Base-by-base conservation (phyloP, 768 basidiomycete species). In the Leucocoprinus leucothites region DNA sequence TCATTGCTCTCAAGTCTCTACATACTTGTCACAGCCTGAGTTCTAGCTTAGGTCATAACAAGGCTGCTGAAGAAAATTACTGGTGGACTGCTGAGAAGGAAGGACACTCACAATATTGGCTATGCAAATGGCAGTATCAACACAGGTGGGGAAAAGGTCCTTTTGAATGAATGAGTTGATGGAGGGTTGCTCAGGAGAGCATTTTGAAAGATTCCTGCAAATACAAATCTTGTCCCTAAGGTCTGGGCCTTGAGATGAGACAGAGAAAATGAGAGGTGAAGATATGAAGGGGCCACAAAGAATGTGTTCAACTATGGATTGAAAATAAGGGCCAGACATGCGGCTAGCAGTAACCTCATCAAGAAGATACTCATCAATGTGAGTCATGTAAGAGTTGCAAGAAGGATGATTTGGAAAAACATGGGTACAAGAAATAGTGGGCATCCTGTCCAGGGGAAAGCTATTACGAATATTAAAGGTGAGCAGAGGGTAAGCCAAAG, bases 361-460 rank as follows among this genome's bases (percentile, higher is more conserved):
- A 0, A 36, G 14, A 1, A 67, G 51, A 25, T 67, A 68, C 0
- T 41, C 41, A 4, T 62, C 34, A 7, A 72, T 57, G 0, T 49
- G 58, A 1, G 57, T 53, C 6, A 9, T 5, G 41, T 64, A 38
- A 2, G 57, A 52, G 0, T 22, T 1, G 31, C 54, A 44, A 0
- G 62, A 65, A 0, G 58, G 53, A 41, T 65, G 59, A 40, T 69
- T 65, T 0, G 49, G 51, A 13, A 69, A 47, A n/a, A 69, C 65
- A 35, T 63, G 51, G 1, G 64, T 58, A 1, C 46, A 6, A 3
- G 18, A 8, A 26, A 65, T 55, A 9, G 18, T 2, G 40, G 71
- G 67, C 61, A 75, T 70, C 1, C 60, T 38, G 1, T 72, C 71
- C 2, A 75, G 52, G 0, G 68, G 69, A 49, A 75, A 75, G 1